Percentiles rank a stretch among this genome's conserved stretches.
phyloP scores from a whole-genome alignment of 176 grass and related monocot genomes.

The Bromus sterilis region DNA sequence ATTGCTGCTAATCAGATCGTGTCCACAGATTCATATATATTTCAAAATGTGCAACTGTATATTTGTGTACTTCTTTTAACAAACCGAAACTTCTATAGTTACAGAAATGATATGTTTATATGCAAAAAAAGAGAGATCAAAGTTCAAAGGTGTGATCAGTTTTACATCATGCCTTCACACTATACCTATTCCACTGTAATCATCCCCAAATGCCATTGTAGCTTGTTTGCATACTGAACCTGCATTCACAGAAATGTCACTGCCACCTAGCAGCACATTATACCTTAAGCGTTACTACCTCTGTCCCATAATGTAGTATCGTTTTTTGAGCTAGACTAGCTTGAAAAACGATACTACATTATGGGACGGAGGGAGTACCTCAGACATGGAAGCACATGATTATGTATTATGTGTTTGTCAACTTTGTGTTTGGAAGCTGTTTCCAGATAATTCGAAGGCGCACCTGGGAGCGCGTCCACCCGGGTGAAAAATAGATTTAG shows the following conservation, averaged over 20 bases:
- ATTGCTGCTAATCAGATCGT: no score
- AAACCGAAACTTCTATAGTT: neutral
- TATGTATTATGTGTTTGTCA: neutral
- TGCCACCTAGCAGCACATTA: neutral
- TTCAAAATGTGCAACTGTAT: neutral
- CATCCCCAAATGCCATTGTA: neutral
- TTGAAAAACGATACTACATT: no score
- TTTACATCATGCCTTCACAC: neutral
- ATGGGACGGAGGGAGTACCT: no score
- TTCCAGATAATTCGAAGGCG: neutral
- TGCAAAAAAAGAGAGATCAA: neutral
- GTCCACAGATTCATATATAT: no score
- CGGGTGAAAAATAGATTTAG: neutral
- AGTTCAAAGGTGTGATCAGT: neutral
- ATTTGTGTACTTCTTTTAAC: neutral
- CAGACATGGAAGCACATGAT: neutral
- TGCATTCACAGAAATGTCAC: neutral
- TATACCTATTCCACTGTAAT: neutral
- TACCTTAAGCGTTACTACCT: neutral
- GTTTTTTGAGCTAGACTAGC: no score
- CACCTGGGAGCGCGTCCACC: neutral
- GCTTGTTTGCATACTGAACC: neutral
- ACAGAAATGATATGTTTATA: neutral
- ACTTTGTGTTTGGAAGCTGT: neutral
- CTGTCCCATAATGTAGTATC: no score